Evolutionary conservation across 177 flowering plant species (phyloP).

Genomic region (Vitis hybrid): DNA sequence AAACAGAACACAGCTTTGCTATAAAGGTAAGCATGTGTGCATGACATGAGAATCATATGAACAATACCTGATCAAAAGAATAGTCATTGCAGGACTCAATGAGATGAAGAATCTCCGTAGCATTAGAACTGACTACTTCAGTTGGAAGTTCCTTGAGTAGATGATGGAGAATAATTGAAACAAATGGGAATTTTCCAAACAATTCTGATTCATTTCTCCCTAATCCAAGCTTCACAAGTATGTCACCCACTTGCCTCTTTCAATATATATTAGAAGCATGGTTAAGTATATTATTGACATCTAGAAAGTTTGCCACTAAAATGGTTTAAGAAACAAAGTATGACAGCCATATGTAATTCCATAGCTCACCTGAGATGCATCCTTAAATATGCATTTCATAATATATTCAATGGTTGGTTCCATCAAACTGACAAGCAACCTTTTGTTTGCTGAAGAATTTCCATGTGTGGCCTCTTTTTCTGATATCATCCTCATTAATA

Average conservation of each 20-base stretch:
- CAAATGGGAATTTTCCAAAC: slow-evolving; percentile 35
- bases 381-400: slow-evolving; percentile 59
- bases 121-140: slow-evolving; percentile 53
- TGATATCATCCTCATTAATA: slow-evolving; percentile 32
- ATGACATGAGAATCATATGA: background rate
- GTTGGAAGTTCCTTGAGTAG: slow-evolving; percentile 74
- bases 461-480: slow-evolving; percentile 26
- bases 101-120: slow-evolving; percentile 53
- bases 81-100: slow-evolving; percentile 59
- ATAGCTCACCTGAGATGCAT: slow-evolving; percentile 55
- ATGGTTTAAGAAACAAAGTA: background rate
- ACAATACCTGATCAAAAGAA: slow-evolving; percentile 71
- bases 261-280: slow-evolving; percentile 2
- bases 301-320: background rate
- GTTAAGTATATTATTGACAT: background rate
- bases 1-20: background rate
- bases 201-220: slow-evolving; percentile 35
- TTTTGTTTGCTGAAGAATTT: slow-evolving; percentile 29
- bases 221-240: slow-evolving; percentile 59
- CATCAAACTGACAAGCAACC: slow-evolving; percentile 49
- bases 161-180: slow-evolving; percentile 76
- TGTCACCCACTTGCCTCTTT: slow-evolving; percentile 35
- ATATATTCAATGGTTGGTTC: slow-evolving; percentile 85
- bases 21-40: background rate
- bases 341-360: background rate